Conservation (phyloP, 2,329 filamentous ascomycete species). For the Colletotrichum sp. region DNA sequence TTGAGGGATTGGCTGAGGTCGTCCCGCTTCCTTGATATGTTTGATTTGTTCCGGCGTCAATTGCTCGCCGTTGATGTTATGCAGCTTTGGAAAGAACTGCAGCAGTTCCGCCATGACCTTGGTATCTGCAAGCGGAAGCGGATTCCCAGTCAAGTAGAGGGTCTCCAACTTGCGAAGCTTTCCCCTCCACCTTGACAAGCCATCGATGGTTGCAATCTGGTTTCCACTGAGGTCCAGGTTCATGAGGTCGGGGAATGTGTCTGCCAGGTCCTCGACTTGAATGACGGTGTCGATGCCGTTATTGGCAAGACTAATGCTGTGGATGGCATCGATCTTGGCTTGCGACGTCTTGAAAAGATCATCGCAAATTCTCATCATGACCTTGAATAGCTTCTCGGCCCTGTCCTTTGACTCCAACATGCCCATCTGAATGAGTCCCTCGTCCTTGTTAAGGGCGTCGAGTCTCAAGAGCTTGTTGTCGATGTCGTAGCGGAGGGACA, state of each 20-base stretch:
- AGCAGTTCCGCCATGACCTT: slow-evolving; percentile 72
- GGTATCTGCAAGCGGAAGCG: slow-evolving; percentile 66
- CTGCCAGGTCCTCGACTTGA: slow-evolving; percentile 76
- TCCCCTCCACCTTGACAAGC: slow-evolving; percentile 77
- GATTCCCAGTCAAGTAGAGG: slow-evolving; percentile 79
- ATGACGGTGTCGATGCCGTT: slow-evolving; percentile 79
- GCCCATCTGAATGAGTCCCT: slow-evolving; percentile 73
- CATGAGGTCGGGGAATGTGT: slow-evolving; percentile 83
- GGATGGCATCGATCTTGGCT: slow-evolving; percentile 78
- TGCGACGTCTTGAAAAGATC: slow-evolving; percentile 73
- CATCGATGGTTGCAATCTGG: slow-evolving; percentile 70
- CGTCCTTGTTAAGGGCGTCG: slow-evolving; percentile 76
- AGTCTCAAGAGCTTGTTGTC: slow-evolving; percentile 81
- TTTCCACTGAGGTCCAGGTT: slow-evolving; percentile 92
- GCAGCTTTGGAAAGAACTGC: slow-evolving; percentile 83
- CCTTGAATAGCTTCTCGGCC: slow-evolving; percentile 88
- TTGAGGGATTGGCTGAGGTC: slow-evolving; percentile 66
- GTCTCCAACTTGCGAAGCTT: slow-evolving; percentile 83
- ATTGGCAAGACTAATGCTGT: slow-evolving; percentile 80
- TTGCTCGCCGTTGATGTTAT: slow-evolving; percentile 75
- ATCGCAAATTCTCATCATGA: slow-evolving; percentile 86
- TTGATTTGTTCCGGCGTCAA: slow-evolving; percentile 75
- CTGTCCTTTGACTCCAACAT: slow-evolving; percentile 76
- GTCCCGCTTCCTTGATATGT: slow-evolving; percentile 52
- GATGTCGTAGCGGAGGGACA: slow-evolving; percentile 76